These are phyloP conservation scores for Arthrobotrys megalospora DNA, from an alignment of 2,329 filamentous ascomycete species.

Conservation along the genomic window DNA sequence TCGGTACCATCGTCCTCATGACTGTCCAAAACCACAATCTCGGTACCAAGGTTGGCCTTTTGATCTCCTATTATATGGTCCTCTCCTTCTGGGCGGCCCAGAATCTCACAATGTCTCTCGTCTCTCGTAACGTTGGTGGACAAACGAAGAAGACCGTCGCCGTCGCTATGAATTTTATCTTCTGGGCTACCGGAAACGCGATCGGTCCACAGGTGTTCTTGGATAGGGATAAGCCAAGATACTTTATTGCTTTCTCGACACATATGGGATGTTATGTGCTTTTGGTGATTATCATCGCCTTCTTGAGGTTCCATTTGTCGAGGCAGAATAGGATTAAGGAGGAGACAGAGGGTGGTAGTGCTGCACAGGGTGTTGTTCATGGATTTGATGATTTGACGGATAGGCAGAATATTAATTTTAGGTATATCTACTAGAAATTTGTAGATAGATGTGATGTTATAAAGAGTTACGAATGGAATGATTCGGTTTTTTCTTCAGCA, in stretches of 20 bases:
- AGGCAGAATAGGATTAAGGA: conserved; percentile 72
- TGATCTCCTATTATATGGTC: conserved; percentile 82
- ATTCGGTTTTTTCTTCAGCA: not conserved
- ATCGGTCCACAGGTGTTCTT: conserved; percentile 78
- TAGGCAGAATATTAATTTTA: conserved; percentile 74
- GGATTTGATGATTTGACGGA: conserved; percentile 78
- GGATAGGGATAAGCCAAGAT: conserved; percentile 74
- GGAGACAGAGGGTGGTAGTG: conserved; percentile 69
- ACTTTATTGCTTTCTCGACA: conserved; percentile 79
- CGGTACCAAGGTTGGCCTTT: conserved; percentile 76
- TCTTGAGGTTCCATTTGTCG: conserved; percentile 74
- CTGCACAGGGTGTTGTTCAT: conserved; percentile 69
- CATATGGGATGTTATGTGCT: conserved; percentile 79
- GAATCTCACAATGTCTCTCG: conserved; percentile 77
- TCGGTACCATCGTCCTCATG: conserved; percentile 81
- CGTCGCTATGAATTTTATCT: conserved; percentile 79
- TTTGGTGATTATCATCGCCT: conserved; percentile 74
- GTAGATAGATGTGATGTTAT: conserved; percentile 15
- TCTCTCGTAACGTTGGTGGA: conserved; percentile 79
- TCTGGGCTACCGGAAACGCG: conserved; percentile 79
- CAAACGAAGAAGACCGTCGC: conserved; percentile 81
- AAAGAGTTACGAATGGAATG: conserved; percentile 16
- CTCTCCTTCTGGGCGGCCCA: conserved; percentile 83
- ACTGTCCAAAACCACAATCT: conserved; percentile 75
- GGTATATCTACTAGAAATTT: conserved; percentile 71